Conservation (phyloP, 345 rosid genomes). For the Rhodomyrtus tomentosa region DNA sequence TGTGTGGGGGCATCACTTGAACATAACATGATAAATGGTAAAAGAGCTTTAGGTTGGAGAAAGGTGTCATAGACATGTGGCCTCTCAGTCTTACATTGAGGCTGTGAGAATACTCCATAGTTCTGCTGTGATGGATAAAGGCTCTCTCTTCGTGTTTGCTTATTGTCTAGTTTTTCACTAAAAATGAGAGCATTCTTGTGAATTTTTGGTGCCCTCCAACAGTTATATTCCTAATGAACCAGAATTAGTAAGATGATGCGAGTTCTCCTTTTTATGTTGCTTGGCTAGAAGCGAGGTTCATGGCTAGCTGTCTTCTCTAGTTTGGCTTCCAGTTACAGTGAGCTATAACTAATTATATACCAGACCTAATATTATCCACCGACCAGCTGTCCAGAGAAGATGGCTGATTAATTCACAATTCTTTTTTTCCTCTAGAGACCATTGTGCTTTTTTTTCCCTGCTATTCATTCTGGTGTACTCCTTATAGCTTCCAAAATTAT, state of each 20-base stretch:
- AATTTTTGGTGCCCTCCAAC: not conserved
- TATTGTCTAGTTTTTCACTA: not conserved
- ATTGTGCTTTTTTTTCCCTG: not conserved
- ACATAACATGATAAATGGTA: not conserved
- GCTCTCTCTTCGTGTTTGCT: not conserved
- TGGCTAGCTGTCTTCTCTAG: not conserved
- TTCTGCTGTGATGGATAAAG: not conserved
- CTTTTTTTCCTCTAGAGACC: not conserved
- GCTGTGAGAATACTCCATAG: not conserved
- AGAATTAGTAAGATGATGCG: not conserved
- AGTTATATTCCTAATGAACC: not conserved
- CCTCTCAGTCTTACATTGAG: not conserved
- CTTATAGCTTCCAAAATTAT: not conserved
- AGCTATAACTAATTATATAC: not conserved
- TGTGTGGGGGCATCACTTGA: not conserved
- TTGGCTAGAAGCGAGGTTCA: not conserved
- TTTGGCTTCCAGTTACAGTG: not conserved
- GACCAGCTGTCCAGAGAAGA: not conserved
- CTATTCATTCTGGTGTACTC: not conserved
- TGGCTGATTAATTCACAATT: not conserved
- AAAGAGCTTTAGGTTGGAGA: not conserved
- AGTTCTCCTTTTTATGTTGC: not conserved
- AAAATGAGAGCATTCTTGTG: not conserved
- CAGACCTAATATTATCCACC: not conserved
- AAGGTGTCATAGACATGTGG: not conserved